These are phyloP conservation scores for Eimeria acervulina DNA, from an alignment of 169 alveolate genomes.

Conservation along the genomic window DNA sequence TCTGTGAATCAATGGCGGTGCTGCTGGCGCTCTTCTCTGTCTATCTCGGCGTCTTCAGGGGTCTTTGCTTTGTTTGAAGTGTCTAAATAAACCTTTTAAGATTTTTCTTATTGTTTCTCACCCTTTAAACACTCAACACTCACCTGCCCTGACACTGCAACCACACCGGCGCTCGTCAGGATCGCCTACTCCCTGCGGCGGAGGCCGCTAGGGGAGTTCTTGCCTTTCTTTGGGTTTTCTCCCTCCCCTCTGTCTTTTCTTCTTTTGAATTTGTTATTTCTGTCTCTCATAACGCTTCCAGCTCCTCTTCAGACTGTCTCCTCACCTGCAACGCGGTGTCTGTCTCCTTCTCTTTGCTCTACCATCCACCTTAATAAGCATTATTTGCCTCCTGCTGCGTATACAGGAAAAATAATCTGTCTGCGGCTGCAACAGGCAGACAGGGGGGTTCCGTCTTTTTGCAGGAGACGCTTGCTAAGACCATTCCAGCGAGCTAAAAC, in stretches of 20 bases:
- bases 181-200: constrained; percentile 18
- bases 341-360: background rate
- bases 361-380: too few relatives aligned
- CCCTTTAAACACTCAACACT: background rate
- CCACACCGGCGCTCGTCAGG: background rate
- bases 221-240: background rate
- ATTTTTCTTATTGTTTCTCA: background rate
- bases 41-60: constrained; percentile 8
- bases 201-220: background rate
- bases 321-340: background rate
- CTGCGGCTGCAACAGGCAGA: too few relatives aligned
- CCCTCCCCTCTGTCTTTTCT: background rate
- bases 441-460: too few relatives aligned
- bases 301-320: background rate
- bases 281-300: too few relatives aligned
- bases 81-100: background rate
- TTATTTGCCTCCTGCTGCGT: too few relatives aligned
- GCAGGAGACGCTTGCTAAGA: too few relatives aligned
- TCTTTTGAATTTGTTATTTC: background rate
- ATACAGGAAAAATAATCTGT: too few relatives aligned
- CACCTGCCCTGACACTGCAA: background rate
- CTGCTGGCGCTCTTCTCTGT: constrained; percentile 7
- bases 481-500: too few relatives aligned
- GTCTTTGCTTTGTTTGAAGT: background rate
- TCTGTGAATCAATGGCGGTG: background rate